Base-by-base conservation (phyloP, 352 stramenopile genomes). In the Peronospora belbahrii region DNA sequence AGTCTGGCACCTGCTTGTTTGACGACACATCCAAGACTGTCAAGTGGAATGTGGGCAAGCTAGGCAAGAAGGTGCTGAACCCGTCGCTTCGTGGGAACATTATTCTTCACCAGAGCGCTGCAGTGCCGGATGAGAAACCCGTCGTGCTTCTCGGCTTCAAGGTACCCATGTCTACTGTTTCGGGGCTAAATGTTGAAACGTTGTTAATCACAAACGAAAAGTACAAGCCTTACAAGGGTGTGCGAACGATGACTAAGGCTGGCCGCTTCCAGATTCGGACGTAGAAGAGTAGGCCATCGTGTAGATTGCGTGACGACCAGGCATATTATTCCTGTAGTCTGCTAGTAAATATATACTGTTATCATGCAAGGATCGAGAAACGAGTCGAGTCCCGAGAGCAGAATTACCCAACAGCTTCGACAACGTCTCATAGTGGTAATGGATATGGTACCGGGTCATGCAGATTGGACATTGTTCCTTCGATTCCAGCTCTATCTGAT, bases 171-270 rank as follows among this genome's bases (percentile, higher is more conserved):
- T 84, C 92, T 8, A 98, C 92, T 6, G 91, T 98, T 33, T 97
- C 88, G 52, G 95, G 95, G 9, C 63, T 99, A 36, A 88, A 93
- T 33, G 94, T 99, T 31, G 90, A 95, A 60, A 97, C 94, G 34
- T 62, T 99, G 34, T 55, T 95, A 32, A 79, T 98, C 39, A 93
- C 83, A 22, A 97, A 97, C 61, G 96, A 99, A 69, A 88, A 87
- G 48, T 99, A 98, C 73, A 95, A 94, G 53, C 95, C 95, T 6
- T 98, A 98, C 83, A 98, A 98, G 78, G 95, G 95, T 23, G 94
- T 98, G 37, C 83, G 95, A 44, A 97, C 96, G 39, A 87, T 98
- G 55, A 96, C 94, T 23, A 97, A 97, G 62, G 89, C 90, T 46
- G 95, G 95, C 0, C 81, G 90, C 27, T 98, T 97, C 76, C 92